Base-by-base conservation (phyloP, 441 rosid species). In the Bocquillonia castaneifolia region DNA sequence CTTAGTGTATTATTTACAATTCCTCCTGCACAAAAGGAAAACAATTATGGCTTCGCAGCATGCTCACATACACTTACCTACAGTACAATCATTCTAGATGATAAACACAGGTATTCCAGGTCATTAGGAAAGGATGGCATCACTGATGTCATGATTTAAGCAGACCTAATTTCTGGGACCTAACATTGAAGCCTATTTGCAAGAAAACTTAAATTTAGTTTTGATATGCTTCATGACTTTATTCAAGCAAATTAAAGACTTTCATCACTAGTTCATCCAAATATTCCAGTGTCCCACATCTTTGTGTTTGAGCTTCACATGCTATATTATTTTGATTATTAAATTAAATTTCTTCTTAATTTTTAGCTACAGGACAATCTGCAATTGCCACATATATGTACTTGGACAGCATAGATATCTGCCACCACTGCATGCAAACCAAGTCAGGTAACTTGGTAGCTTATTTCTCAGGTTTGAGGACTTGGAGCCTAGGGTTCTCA, bases 1-100 rank as follows among this genome's bases (percentile, higher is more conserved):
- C 98, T 91, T 80, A 91, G 63, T 0, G 95, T 83, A 80, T 91
- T 91, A 58, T 79, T 89, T 68, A 91, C 93, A 55, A 89, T 91
- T 36, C 97, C 98, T 73, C 98, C 97, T 93, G 82, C 67, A 68
- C 47, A 12, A 28, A 39, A 45, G 36, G 3, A 68, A 68, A 31
- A 15, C 12, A 45, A 26, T 23, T 31, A 58, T 23, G 55, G 4
- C 7, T 32, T n/a, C 6, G 13, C 23, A 23, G 47, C 3, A 25
- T 0, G 8, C 26, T 14, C 39, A 12, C 12, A 32, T 37, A 29
- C n/a, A n/a, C n/a, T n/a, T n/a, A n/a, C n/a, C n/a, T n/a, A n/a
- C n/a, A n/a, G n/a, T n/a, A n/a, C n/a, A n/a, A n/a, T n/a, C n/a
- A 22, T 1, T 17, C 36, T 42, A 55, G 61, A 70, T 58, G 36